phyloP scores from a whole-genome alignment of 1,139 yeast genomes.

The Hanseniaspora gamundiae region DNA sequence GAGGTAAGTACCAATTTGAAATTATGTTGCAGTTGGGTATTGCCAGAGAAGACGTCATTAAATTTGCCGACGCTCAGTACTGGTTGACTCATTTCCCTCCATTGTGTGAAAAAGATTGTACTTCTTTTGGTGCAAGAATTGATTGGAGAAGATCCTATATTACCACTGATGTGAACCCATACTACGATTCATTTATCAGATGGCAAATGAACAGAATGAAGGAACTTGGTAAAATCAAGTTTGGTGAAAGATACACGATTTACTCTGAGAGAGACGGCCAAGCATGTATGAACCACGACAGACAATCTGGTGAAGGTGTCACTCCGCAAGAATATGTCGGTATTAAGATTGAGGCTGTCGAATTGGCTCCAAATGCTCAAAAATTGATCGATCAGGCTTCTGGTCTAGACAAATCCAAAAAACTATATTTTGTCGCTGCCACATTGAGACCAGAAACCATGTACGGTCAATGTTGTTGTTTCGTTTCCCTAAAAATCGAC shows the following conservation, averaged over 20 bases:
- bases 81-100: conserved; percentile 94
- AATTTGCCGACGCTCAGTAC: conserved; percentile 79
- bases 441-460: conserved; percentile 98
- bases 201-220: conserved; percentile 93
- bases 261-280: conserved; percentile 97
- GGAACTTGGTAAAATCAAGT: conserved; percentile 82
- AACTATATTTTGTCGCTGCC: conserved; percentile 82
- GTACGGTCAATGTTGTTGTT: conserved; percentile 98
- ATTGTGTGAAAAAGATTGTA: conserved; percentile 69
- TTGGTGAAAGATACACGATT: conserved; percentile 96
- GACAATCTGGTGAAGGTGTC: conserved; percentile 95
- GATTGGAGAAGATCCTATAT: conserved; percentile 98
- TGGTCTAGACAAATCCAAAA: conserved; percentile 44
- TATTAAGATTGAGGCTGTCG: conserved; percentile 62
- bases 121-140: conserved; percentile 78
- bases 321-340: conserved; percentile 95
- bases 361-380: conserved; percentile 33
- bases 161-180: conserved; percentile 91
- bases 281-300: conserved; percentile 98
- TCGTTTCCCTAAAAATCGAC: conserved; percentile 86
- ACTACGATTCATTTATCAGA: conserved; percentile 87
- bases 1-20: conserved; percentile 90
- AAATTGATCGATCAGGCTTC: conserved; percentile 33
- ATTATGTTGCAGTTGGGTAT: conserved; percentile 92
- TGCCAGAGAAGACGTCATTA: conserved; percentile 64